These are phyloP conservation scores for Suhomyces sp. DNA, from an alignment of 805 yeast genomes.

Conservation along the genomic window DNA sequence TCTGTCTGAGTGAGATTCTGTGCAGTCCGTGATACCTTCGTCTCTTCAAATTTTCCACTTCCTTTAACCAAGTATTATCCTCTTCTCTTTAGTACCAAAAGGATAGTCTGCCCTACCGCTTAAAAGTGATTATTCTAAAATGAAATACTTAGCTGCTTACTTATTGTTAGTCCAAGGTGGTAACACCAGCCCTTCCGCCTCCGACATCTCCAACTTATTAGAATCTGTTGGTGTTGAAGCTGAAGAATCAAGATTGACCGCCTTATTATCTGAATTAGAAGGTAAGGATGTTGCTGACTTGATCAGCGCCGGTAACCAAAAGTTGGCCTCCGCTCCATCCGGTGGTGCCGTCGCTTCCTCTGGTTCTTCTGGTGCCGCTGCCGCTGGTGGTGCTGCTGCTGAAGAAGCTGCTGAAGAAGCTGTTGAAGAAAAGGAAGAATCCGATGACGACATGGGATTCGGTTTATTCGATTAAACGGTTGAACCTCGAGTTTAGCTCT, in stretches of 20 bases:
- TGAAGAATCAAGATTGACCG: slow-evolving; percentile 81
- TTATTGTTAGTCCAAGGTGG: slow-evolving; percentile 98
- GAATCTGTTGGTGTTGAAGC: slow-evolving; percentile 95
- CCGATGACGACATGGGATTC: slow-evolving; percentile 80
- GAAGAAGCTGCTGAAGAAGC: slow-evolving; percentile 70
- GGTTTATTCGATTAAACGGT: slow-evolving; percentile 97
- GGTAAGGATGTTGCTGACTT: slow-evolving; percentile 91
- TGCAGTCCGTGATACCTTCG: slow-evolving; percentile 1
- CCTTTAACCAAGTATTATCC: neutral
- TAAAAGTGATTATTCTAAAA: slow-evolving; percentile 75
- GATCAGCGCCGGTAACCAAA: slow-evolving; percentile 91
- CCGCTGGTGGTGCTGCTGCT: slow-evolving; percentile 67
- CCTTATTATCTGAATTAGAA: slow-evolving; percentile 81
- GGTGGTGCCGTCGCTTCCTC: slow-evolving; percentile 93
- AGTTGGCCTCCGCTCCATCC: slow-evolving; percentile 96
- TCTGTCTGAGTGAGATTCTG: too few relatives aligned
- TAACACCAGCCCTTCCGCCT: slow-evolving; percentile 88
- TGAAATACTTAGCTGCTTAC: slow-evolving; percentile 99
- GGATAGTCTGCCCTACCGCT: slow-evolving; percentile 83
- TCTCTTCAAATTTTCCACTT: slow-evolving; percentile 3
- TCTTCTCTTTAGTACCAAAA: slow-evolving; percentile 37
- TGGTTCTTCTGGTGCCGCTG: slow-evolving; percentile 70
- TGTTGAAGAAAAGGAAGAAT: slow-evolving; percentile 64
- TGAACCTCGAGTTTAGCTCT: neutral
- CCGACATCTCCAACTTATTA: slow-evolving; percentile 84